Conservation (phyloP, 371 early-diverging fungal species). For the Rhizopus stolonifer region DNA sequence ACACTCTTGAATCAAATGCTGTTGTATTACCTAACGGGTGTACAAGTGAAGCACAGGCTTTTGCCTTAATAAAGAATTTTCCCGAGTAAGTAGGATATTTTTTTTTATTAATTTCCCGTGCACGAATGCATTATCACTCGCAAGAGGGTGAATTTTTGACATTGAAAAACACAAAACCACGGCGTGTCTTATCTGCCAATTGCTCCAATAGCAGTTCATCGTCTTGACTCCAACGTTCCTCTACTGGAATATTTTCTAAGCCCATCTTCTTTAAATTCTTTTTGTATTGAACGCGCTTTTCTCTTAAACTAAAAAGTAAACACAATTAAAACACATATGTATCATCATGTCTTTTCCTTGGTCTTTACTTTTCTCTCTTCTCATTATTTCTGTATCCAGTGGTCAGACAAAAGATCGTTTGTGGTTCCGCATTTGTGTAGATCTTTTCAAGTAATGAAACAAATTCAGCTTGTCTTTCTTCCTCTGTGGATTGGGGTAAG, state of each 20-base stretch:
- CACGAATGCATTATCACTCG: too few species aligned
- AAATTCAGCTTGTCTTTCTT: constrained; percentile 7
- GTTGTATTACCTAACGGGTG: too few species aligned
- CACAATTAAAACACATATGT: neutral
- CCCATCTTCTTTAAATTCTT: constrained; percentile 19
- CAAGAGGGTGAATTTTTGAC: constrained; percentile 7
- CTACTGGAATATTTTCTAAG: constrained; percentile 27
- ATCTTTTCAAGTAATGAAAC: constrained; percentile 12
- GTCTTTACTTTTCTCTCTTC: constrained; percentile 19
- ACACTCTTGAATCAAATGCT: too few species aligned
- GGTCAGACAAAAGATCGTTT: constrained; percentile 26
- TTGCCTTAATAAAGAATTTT: too few species aligned
- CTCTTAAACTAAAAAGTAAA: constrained; percentile 20
- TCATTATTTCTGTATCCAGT: constrained; percentile 27
- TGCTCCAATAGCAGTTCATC: constrained; percentile 25
- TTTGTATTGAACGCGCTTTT: constrained; percentile 26
- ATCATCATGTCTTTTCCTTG: neutral
- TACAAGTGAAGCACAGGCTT: too few species aligned
- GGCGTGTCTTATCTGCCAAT: constrained; percentile 19
- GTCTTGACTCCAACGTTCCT: constrained; percentile 31
- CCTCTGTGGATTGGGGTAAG: constrained; percentile 17
- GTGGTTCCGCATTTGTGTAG: constrained; percentile 20
- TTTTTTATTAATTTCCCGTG: too few species aligned
- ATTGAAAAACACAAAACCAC: constrained; percentile 29
- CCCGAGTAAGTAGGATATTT: too few species aligned